Evolutionary conservation across 306 rosid species (phyloP).

Genomic region (Alnus glutinosa): DNA sequence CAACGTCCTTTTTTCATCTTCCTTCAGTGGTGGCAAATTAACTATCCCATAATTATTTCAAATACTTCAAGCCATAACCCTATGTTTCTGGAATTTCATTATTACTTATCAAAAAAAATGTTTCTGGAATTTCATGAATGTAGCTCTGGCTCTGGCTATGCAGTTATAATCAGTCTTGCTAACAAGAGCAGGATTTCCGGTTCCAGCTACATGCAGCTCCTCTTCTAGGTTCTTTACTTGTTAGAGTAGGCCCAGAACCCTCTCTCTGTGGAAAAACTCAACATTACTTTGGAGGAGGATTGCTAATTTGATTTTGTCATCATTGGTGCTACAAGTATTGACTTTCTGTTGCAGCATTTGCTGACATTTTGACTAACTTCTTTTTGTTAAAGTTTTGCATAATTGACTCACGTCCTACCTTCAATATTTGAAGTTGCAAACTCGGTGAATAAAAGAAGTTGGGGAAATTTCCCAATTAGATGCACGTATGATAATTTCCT

Average conservation of each 20-base stretch:
- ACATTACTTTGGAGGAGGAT: background rate
- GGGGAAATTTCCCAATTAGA: background rate
- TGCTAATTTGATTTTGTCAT: background rate
- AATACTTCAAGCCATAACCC: background rate
- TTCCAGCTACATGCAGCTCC: too few relatives aligned
- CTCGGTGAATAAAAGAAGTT: background rate
- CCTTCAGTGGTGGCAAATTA: too few relatives aligned
- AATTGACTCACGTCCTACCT: background rate
- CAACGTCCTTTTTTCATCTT: too few relatives aligned
- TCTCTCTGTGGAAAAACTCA: background rate
- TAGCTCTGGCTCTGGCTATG: background rate
- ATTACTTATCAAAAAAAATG: too few relatives aligned
- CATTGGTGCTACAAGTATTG: background rate
- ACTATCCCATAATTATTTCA: background rate
- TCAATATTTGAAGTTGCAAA: background rate
- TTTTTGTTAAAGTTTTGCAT: background rate
- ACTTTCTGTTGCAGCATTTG: background rate
- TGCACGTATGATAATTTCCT: background rate
- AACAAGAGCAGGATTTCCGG: too few relatives aligned
- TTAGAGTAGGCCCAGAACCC: background rate
- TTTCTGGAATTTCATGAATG: background rate
- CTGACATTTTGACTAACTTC: background rate
- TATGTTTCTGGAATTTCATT: background rate
- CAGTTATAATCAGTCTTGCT: background rate
- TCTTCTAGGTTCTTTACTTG: background rate